Conservation (phyloP, 2,329 filamentous ascomycete species). For the Teratosphaeria destructans region DNA sequence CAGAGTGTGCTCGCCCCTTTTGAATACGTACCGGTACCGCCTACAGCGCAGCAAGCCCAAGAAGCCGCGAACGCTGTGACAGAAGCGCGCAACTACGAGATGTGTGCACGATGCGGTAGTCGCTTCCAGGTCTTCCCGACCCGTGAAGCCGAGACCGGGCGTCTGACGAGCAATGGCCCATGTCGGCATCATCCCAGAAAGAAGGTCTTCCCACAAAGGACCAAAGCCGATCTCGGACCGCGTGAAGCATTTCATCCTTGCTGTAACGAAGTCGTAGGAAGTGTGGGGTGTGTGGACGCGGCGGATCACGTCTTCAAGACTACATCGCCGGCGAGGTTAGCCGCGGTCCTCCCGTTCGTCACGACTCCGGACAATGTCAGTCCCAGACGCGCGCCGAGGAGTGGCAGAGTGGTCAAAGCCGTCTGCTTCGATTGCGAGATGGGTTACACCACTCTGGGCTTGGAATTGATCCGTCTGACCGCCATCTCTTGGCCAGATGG, state of each 20-base stretch:
- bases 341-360: constrained; percentile 67
- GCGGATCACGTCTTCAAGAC: constrained; percentile 82
- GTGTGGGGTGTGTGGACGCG: constrained; percentile 56
- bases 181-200: constrained; percentile 78
- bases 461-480: constrained; percentile 84
- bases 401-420: constrained; percentile 37
- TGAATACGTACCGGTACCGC: constrained; percentile 65
- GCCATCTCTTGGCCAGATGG: constrained; percentile 78
- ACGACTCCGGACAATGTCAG: constrained; percentile 59
- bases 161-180: constrained; percentile 62
- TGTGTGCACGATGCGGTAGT: constrained; percentile 74
- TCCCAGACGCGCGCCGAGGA: constrained; percentile 30
- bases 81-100: constrained; percentile 66
- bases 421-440: constrained; percentile 95
- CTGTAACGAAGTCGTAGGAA: constrained; percentile 65
- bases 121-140: constrained; percentile 91
- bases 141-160: constrained; percentile 59
- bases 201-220: constrained; percentile 47
- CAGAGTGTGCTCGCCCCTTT: constrained; percentile 52
- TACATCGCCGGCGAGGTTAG: constrained; percentile 63
- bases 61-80: constrained; percentile 55
- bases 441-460: constrained; percentile 80
- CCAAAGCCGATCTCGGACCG: constrained; percentile 45
- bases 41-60: constrained; percentile 55
- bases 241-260: constrained; percentile 61